Base-by-base conservation (phyloP, 148 eudicot genomes). In the Silene latifolia region DNA sequence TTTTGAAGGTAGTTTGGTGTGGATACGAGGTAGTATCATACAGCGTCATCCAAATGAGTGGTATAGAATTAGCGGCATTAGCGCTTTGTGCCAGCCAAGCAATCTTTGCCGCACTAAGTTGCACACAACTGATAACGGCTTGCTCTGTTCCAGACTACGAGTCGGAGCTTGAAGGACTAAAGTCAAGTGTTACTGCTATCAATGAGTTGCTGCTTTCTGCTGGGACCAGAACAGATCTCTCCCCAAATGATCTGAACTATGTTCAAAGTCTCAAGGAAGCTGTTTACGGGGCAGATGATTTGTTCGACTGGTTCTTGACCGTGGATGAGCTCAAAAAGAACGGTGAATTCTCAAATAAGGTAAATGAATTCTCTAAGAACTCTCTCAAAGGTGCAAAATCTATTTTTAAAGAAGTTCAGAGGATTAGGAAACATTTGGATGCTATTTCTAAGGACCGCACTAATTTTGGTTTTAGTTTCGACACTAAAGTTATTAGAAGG, bases 221-320 rank as follows among this genome's bases (percentile, higher is more conserved):
- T 48, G 54, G 54, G 54, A 48, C 0, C 4, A 13, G 54, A 48
- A 48, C 54, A 48, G 15, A 48, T 48, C 54, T 48, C 54, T 48
- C 54, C 17, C 54, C 54, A 48, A 48, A 48, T 48, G 54, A 48
- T 48, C 17, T 11, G 54, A 48, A 48, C 8, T 74, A 77, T 78
- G 32, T 79, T 10, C 56, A 56, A 24, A 67, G 67, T 44, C 77
- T 80, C 35, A 25, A 75, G 48, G 15, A 17, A 1, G 76, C 48
- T 63, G 68, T 71, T 18, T 76, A 80, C 46, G 60, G 53, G 5
- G 77, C 77, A 5, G 82, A 80, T 32, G 79, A 71, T 71, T n/a
- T 80, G 65, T 65, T 80, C 8, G 82, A 80, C 42, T 69, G 61
- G 59, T 47, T 80, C 72, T 39, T 27, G 15, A 80, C 67, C 4